Percentiles rank a stretch among this genome's conserved stretches.
Conservation (phyloP, 257 asterid genomes). For the Lycium ferocissimum region DNA sequence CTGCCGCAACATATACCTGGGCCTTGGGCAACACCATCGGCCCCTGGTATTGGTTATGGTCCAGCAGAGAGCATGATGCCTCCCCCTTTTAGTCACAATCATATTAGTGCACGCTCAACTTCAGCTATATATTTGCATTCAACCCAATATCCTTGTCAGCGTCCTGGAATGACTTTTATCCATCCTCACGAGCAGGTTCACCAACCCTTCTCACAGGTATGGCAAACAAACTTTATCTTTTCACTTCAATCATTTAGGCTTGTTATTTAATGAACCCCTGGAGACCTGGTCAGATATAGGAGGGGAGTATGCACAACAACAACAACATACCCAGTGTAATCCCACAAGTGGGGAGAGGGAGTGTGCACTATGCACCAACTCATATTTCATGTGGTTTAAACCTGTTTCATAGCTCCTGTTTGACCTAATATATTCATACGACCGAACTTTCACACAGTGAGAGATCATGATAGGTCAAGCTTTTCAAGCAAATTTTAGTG, state of each 20-base stretch:
- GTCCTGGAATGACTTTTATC: conserved; percentile 75
- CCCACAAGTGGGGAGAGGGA: too few species aligned
- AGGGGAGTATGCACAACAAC: not conserved
- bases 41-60: conserved; percentile 80
- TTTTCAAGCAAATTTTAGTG: not conserved
- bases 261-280: not conserved
- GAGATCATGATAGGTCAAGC: conserved; percentile 19
- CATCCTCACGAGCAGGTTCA: conserved; percentile 87
- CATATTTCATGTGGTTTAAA: not conserved
- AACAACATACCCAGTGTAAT: too few species aligned
- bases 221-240: not conserved
- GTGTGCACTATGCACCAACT: not conserved
- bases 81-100: conserved; percentile 77
- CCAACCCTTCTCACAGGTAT: conserved; percentile 88
- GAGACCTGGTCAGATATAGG: not conserved
- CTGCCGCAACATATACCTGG: conserved; percentile 82
- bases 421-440: not conserved
- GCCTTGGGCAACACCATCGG: conserved; percentile 73
- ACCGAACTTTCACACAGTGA: not conserved
- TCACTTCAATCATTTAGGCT: conserved; percentile 14
- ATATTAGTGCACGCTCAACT: conserved; percentile 64
- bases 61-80: conserved; percentile 76
- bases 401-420: not conserved
- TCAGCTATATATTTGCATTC: conserved; percentile 71
- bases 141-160: conserved; percentile 85